Conservation (phyloP, 2,329 filamentous ascomycete genomes). For the Trichophyton simii region DNA sequence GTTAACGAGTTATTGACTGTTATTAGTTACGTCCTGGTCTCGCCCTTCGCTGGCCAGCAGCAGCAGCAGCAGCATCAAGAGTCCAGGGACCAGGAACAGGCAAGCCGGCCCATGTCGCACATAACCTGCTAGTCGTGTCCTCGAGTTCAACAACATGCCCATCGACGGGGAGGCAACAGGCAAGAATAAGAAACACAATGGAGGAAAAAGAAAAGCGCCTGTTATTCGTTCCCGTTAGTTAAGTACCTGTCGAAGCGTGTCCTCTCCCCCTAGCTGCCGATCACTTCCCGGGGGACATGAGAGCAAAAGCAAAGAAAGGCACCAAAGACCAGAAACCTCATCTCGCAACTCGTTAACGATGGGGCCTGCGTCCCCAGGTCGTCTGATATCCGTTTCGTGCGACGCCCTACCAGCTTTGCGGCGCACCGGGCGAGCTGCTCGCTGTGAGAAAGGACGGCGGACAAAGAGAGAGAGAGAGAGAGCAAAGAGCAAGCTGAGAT, state of each 20-base stretch:
- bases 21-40: not conserved
- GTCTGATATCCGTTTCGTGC: not conserved
- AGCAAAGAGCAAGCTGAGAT: too few species aligned
- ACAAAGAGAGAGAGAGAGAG: too few species aligned
- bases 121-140: not conserved
- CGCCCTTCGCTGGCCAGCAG: not conserved
- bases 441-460: too few species aligned
- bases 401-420: not conserved
- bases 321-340: not conserved
- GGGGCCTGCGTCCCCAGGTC: not conserved
- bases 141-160: not conserved
- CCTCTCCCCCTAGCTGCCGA: not conserved
- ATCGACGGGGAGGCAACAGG: not conserved
- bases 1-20: too few species aligned
- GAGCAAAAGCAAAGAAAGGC: too few species aligned
- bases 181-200: not conserved
- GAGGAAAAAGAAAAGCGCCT: not conserved
- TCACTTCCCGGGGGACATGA: not conserved
- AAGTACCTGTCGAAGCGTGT: not conserved
- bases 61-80: not conserved
- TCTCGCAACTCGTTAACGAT: not conserved
- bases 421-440: too few species aligned
- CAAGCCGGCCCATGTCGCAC: not conserved
- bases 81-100: not conserved
- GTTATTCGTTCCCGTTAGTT: too few species aligned